Conservation (phyloP, 1,139 yeast genomes). For the Hemisphaericaspora xylofermentans region DNA sequence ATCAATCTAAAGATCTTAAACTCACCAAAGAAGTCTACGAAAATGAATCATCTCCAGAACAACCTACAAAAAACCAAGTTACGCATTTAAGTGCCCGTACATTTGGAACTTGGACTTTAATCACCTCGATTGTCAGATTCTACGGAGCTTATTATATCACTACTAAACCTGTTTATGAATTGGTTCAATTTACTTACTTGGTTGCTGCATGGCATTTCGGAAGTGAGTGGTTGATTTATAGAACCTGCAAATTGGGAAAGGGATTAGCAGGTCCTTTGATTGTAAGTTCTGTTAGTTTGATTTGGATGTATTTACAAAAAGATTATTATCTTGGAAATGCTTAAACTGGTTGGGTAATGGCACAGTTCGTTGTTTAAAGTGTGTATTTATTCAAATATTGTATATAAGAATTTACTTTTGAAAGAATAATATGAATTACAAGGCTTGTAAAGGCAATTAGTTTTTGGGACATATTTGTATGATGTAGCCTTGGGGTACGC, state of each 20-base stretch:
- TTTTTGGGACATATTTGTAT: no score
- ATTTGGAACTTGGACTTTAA: conserved; percentile 95
- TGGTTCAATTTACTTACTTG: conserved; percentile 78
- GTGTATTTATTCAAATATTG: no score
- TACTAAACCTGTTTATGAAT: conserved; percentile 69
- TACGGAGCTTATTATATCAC: conserved; percentile 80
- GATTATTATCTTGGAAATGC: conserved; percentile 37
- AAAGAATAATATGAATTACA: no score
- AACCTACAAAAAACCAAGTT: conserved; percentile 31
- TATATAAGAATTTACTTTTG: neutral
- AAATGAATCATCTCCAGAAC: conserved; percentile 47
- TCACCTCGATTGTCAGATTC: conserved; percentile 79
- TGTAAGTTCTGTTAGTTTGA: conserved; percentile 53
- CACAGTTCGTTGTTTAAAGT: no score
- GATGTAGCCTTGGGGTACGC: no score
- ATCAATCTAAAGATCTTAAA: conserved; percentile 60
- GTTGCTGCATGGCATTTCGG: conserved; percentile 85
- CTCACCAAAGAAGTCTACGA: conserved; percentile 81
- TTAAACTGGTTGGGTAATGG: neutral
- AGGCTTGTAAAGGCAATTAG: no score
- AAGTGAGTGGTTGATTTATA: conserved; percentile 76
- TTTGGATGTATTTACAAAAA: conserved; percentile 62
- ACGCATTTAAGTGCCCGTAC: conserved; percentile 87
- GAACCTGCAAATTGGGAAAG: conserved; percentile 79
- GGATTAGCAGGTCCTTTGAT: conserved; percentile 89